Percentiles rank a stretch among this genome's conserved stretches.
These are phyloP conservation scores for Claviceps maximensis DNA, from an alignment of 2,329 filamentous ascomycete genomes.

Conservation along the genomic window DNA sequence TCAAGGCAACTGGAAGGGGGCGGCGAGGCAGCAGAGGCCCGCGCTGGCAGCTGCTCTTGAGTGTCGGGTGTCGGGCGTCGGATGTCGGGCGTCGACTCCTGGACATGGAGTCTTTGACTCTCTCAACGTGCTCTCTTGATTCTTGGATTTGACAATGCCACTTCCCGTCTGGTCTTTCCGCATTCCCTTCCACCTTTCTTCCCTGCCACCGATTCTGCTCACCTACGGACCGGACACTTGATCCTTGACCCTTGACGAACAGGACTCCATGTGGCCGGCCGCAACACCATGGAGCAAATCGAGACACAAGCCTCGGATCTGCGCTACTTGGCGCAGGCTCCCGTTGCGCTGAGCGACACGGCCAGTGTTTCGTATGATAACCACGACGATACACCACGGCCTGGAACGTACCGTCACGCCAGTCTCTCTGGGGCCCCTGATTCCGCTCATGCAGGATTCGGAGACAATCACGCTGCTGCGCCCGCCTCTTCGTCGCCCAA, in stretches of 20 bases:
- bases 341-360: conserved; percentile 17
- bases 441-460: conserved; percentile 29
- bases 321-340: conserved; percentile 33
- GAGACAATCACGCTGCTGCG: conserved; percentile 35
- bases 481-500: conserved; percentile 4
- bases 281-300: conserved; percentile 35
- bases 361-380: conserved; percentile 20
- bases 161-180: no score
- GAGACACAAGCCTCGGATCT: conserved; percentile 41
- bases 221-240: neutral
- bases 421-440: conserved; percentile 12
- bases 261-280: conserved; percentile 2
- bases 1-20: no score
- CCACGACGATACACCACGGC: conserved; percentile 22
- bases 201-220: neutral
- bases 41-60: no score
- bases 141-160: no score
- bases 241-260: neutral
- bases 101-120: no score
- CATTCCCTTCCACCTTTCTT: no score
- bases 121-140: no score
- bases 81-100: no score
- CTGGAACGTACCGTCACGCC: conserved; percentile 19
- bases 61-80: no score
- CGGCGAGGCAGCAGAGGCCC: no score